phyloP scores from a whole-genome alignment of 371 early-diverging fungal species.

The Batrachochytrium dendrobatidis region DNA sequence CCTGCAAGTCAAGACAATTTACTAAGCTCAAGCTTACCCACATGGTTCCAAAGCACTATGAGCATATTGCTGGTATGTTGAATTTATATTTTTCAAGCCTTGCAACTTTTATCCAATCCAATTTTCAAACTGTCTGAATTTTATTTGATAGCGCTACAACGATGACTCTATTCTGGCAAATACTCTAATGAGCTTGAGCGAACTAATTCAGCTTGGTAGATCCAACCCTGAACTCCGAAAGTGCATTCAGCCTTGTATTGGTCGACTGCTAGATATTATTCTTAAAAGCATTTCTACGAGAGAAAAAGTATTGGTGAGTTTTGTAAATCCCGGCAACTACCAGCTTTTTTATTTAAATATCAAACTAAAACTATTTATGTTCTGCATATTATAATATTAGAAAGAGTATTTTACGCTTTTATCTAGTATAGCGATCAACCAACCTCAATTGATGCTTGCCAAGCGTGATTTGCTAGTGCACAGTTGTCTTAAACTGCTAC shows the following conservation, averaged over 20 bases:
- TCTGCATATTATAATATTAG: neutral
- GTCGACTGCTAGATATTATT: neutral
- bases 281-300: neutral
- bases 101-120: neutral
- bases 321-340: neutral
- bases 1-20: neutral
- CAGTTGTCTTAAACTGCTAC: no score
- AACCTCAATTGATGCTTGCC: no score
- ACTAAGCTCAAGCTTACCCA: neutral
- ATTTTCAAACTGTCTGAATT: neutral
- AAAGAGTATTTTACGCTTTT: no score
- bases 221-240: conserved; percentile 3
- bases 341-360: neutral
- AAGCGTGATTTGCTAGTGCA: no score
- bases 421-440: no score
- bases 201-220: neutral
- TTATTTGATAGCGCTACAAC: neutral
- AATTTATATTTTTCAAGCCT: neutral
- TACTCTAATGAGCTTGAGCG: neutral
- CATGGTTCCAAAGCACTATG: conserved; percentile 1
- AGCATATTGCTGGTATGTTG: neutral
- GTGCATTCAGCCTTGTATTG: neutral
- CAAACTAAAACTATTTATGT: neutral
- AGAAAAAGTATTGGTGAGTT: neutral
- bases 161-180: neutral